Evolutionary conservation across 1,284 basidiomycete genomes (phyloP).

Genomic region (Sporisorium exsertum): DNA sequence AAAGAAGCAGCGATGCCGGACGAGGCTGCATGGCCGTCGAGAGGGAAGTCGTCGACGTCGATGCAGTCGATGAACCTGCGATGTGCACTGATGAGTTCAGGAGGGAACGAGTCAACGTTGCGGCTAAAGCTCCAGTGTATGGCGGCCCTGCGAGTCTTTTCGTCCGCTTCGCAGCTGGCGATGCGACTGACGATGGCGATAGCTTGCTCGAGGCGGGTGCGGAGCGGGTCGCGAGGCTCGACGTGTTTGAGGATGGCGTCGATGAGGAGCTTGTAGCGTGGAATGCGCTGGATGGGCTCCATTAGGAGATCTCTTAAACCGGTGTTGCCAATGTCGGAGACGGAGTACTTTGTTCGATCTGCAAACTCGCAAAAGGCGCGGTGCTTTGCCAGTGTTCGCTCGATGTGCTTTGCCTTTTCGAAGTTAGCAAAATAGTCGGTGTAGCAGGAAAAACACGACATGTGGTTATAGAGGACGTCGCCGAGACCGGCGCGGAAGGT

Average conservation of each 20-base stretch:
- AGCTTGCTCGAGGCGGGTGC: constrained; percentile 79
- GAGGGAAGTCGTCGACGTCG: constrained; percentile 82
- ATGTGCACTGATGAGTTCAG: constrained; percentile 74
- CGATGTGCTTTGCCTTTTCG: constrained; percentile 90
- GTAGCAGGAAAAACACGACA: constrained; percentile 81
- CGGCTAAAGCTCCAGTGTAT: constrained; percentile 87
- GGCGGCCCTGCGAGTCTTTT: constrained; percentile 87
- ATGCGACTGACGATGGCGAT: constrained; percentile 89
- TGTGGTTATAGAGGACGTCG: constrained; percentile 79
- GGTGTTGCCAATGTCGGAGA: constrained; percentile 79
- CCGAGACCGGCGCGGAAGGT: constrained; percentile 78
- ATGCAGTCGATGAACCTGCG: constrained; percentile 91
- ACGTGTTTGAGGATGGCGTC: constrained; percentile 71
- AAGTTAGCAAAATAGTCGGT: constrained; percentile 89
- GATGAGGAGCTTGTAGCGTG: constrained; percentile 92
- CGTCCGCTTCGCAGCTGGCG: constrained; percentile 90
- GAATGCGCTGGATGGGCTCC: constrained; percentile 99
- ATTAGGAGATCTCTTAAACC: constrained; percentile 91
- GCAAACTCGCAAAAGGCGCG: constrained; percentile 82
- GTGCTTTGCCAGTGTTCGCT: constrained; percentile 83
- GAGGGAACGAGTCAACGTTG: constrained; percentile 89
- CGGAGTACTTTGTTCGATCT: constrained; percentile 83
- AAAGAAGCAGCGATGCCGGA: constrained; percentile 27
- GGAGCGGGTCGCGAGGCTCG: constrained; percentile 70
- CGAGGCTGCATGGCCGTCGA: constrained; percentile 30